Conservation (phyloP, 768 basidiomycete genomes). For the Leccinum incarnatum region DNA sequence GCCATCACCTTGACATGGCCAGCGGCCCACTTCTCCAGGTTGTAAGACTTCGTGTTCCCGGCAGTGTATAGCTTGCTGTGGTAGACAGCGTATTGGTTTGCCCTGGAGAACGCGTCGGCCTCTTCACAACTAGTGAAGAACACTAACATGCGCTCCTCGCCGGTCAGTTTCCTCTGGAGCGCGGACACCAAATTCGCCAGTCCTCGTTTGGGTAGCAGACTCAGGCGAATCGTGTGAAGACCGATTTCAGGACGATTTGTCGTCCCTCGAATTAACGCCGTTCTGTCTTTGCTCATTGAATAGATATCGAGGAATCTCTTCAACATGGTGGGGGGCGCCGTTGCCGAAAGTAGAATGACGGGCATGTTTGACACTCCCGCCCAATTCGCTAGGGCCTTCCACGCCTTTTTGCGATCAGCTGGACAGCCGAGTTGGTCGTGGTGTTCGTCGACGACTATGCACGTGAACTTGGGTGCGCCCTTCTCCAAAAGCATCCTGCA, state of each 20-base stretch:
- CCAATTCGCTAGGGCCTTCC: not conserved
- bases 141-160: not conserved
- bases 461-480: not conserved
- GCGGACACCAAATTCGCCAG: not conserved
- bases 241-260: slow-evolving; percentile 7
- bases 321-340: not conserved
- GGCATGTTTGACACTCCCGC: not conserved
- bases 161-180: not conserved
- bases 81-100: not conserved
- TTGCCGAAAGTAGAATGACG: slow-evolving; percentile 1
- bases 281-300: too few relatives aligned
- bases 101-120: not conserved
- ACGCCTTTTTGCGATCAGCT: not conserved
- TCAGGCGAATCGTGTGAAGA: not conserved
- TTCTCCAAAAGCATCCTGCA: not conserved
- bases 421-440: slow-evolving; percentile 9
- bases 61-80: not conserved
- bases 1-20: slow-evolving; percentile 1
- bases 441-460: slow-evolving; percentile 4
- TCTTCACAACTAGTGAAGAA: not conserved
- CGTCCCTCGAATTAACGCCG: not conserved
- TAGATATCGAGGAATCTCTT: not conserved
- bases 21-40: slow-evolving; percentile 3
- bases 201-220: not conserved
- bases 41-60: not conserved